A percentile compares a stretch with the other conserved stretches of the same genome.
These are phyloP conservation scores for Xeromyces bisporus DNA, from an alignment of 495 filamentous ascomycete species.

Conservation along the genomic window DNA sequence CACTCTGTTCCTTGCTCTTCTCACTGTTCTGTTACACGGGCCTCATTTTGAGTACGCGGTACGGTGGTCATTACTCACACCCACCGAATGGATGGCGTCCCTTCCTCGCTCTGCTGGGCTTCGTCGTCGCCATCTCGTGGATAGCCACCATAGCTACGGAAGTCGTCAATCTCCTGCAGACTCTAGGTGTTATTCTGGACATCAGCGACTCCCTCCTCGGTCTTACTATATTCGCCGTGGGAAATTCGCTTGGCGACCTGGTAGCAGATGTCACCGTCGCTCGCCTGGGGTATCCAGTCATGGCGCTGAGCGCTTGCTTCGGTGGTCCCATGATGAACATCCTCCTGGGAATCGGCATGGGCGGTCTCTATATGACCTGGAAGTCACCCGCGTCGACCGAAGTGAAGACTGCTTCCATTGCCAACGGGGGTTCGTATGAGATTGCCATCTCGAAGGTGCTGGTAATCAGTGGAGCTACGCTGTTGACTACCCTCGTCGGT, in stretches of 20 bases:
- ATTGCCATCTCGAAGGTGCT: constrained; percentile 74
- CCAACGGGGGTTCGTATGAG: constrained; percentile 35
- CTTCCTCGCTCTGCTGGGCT: constrained; percentile 76
- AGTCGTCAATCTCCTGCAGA: constrained; percentile 89
- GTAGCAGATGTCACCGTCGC: constrained; percentile 93
- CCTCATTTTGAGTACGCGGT: constrained; percentile 43
- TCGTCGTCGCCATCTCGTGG: constrained; percentile 82
- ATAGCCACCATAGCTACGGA: constrained; percentile 92
- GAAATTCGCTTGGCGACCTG: constrained; percentile 86
- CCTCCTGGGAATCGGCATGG: constrained; percentile 77
- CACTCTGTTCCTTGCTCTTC: constrained; percentile 50
- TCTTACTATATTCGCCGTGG: constrained; percentile 90
- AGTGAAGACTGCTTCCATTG: constrained; percentile 23
- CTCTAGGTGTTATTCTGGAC: constrained; percentile 76
- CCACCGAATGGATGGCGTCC: constrained; percentile 47
- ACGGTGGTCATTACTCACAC: constrained; percentile 20
- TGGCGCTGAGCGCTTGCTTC: constrained; percentile 89
- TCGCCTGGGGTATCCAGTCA: constrained; percentile 82
- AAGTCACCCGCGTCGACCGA: constrained; percentile 30
- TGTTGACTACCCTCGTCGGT: constrained; percentile 64
- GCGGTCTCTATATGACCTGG: constrained; percentile 71
- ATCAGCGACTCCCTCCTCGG: constrained; percentile 95
- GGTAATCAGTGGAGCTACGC: constrained; percentile 60
- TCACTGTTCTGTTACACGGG: constrained; percentile 47
- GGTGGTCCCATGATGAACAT: constrained; percentile 98